A percentile compares a stretch with the other conserved stretches of the same genome.
phyloP scores from a whole-genome alignment of 106 monocot species.

The Triglochin maritima region DNA sequence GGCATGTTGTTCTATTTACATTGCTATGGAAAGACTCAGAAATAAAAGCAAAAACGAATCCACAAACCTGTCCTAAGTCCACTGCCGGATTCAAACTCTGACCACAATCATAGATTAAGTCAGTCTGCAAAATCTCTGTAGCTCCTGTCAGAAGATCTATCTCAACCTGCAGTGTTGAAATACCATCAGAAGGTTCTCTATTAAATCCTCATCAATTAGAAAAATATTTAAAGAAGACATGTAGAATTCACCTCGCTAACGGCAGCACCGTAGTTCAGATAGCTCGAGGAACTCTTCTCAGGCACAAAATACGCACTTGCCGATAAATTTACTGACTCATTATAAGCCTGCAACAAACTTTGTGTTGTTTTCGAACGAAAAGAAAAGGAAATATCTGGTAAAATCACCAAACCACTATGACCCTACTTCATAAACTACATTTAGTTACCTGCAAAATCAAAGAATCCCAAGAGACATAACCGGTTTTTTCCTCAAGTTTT shows the following conservation, averaged over 20 bases:
- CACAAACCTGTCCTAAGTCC: slow-evolving; percentile 77
- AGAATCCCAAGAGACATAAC: slow-evolving; percentile 41
- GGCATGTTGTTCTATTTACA: background rate
- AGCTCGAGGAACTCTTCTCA: slow-evolving; percentile 19
- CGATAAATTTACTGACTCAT: slow-evolving; percentile 45
- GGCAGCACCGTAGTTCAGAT: slow-evolving; percentile 81
- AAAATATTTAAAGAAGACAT: background rate
- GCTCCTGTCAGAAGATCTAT: slow-evolving; percentile 73
- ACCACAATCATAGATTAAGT: slow-evolving; percentile 76
- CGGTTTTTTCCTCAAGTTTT: slow-evolving; percentile 20
- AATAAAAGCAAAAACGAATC: background rate
- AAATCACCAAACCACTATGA: background rate
- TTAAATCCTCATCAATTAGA: background rate
- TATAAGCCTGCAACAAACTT: slow-evolving; percentile 43
- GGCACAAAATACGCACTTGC: slow-evolving; percentile 46
- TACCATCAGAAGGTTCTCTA: no score
- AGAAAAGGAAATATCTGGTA: background rate
- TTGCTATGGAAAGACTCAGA: background rate
- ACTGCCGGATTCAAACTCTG: slow-evolving; percentile 86
- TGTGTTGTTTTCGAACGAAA: background rate
- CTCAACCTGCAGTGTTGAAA: slow-evolving; percentile 50
- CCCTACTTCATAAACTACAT: background rate
- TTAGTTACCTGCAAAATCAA: slow-evolving; percentile 44
- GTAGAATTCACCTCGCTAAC: slow-evolving; percentile 48
- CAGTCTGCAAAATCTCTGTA: slow-evolving; percentile 40